Evolutionary conservation across 2,329 filamentous ascomycete species (phyloP).

Genomic region (Sporothrix globosa): DNA sequence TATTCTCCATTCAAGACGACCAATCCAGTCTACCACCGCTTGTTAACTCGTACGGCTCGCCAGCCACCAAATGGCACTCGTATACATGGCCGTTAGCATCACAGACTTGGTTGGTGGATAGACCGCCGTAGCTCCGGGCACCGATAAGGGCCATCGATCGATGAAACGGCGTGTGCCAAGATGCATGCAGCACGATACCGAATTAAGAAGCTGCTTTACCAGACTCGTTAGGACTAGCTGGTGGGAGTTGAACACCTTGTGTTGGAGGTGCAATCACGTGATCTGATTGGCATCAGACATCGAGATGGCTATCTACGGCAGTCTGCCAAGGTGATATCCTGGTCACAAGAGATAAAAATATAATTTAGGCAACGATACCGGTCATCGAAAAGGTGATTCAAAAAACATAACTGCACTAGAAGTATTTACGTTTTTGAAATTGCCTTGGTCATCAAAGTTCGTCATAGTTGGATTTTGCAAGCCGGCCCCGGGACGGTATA

Average conservation of each 20-base stretch:
- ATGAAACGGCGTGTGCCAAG: constrained; percentile 4
- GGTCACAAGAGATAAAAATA: not conserved
- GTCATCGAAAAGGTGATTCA: not conserved
- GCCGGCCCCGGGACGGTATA: not conserved
- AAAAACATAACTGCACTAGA: constrained; percentile 25
- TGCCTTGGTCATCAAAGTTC: constrained; percentile 13
- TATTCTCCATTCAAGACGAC: too few relatives aligned
- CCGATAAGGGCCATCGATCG: not conserved
- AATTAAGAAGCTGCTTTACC: constrained; percentile 8
- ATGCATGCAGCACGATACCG: not conserved
- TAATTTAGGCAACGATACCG: not conserved
- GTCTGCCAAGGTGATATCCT: too few relatives aligned
- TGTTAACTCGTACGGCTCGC: too few relatives aligned
- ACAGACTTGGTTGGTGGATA: not conserved
- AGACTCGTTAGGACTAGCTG: not conserved
- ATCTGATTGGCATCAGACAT: not conserved
- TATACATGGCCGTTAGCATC: not conserved
- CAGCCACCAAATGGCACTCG: not conserved
- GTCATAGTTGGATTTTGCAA: constrained; percentile 23
- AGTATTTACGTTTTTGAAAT: not conserved
- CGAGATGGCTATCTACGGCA: not conserved
- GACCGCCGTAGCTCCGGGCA: not conserved
- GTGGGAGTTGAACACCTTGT: not conserved
- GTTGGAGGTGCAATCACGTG: not conserved
- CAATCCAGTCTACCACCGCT: too few relatives aligned